Percentiles rank a stretch among this genome's conserved stretches.
Conservation (phyloP, 225 moss, liverwort and hornwort species). For the Ulota crispa region DNA sequence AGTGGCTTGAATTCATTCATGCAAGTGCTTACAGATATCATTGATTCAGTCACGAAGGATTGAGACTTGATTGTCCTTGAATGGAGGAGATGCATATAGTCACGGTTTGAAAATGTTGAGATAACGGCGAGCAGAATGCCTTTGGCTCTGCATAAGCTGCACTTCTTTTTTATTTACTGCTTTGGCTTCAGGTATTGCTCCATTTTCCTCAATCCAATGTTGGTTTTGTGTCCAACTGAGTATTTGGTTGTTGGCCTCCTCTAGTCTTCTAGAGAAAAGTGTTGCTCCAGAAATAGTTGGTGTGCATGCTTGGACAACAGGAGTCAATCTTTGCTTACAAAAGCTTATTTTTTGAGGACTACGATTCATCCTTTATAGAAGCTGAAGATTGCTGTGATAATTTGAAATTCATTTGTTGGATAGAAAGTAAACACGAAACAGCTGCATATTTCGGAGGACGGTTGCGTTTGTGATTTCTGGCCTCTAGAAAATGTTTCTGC, state of each 20-base stretch:
- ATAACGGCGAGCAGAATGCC: neutral
- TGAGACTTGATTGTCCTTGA: neutral
- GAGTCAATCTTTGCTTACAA: neutral
- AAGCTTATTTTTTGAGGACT: neutral
- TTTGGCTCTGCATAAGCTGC: neutral
- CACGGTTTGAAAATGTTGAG: neutral
- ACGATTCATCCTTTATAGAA: neutral
- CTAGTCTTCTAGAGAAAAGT: neutral
- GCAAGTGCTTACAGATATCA: constrained; percentile 40
- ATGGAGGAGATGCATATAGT: neutral
- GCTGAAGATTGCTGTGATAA: neutral
- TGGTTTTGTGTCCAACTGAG: neutral
- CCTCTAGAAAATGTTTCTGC: too few relatives aligned
- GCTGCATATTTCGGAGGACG: neutral
- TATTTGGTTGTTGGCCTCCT: neutral
- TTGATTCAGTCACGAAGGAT: constrained; percentile 14
- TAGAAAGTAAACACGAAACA: neutral
- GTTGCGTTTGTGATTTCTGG: neutral
- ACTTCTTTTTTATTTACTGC: neutral
- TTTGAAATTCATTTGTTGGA: neutral
- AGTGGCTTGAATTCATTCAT: constrained; percentile 46
- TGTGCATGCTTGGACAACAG: neutral
- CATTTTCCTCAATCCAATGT: neutral
- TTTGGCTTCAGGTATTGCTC: neutral
- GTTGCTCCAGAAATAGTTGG: neutral